These are phyloP conservation scores for Globisporangium okanoganense DNA, from an alignment of 352 stramenopile genomes.

Conservation along the genomic window DNA sequence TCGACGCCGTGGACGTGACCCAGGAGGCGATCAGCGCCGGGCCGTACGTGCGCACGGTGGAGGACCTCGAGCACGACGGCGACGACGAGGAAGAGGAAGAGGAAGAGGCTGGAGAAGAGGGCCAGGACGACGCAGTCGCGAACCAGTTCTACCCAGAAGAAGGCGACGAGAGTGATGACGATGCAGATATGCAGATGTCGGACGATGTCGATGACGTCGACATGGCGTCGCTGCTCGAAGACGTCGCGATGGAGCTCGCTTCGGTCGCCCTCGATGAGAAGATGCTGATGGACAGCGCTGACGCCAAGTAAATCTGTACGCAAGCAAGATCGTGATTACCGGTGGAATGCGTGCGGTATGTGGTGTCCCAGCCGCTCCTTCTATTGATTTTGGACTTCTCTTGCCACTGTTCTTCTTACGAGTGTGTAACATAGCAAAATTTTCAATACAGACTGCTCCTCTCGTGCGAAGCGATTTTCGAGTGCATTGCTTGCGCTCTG, in stretches of 20 bases:
- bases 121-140: conserved; percentile 15
- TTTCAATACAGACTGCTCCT: neutral
- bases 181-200: conserved; percentile 17
- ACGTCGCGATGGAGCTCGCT: conserved; percentile 73
- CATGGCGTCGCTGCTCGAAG: conserved; percentile 46
- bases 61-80: conserved; percentile 42
- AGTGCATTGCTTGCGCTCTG: neutral
- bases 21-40: conserved; percentile 41
- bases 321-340: neutral
- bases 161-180: conserved; percentile 21
- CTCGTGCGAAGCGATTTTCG: neutral
- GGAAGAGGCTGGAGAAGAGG: conserved; percentile 24
- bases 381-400: neutral
- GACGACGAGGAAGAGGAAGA: conserved; percentile 32
- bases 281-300: conserved; percentile 20
- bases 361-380: neutral
- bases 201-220: conserved; percentile 23
- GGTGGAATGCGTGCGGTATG: neutral
- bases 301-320: neutral
- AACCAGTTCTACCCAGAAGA: conserved; percentile 19
- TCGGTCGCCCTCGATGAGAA: conserved; percentile 46
- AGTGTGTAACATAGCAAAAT: conserved; percentile 4
- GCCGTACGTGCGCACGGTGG: conserved; percentile 57
- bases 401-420: neutral
- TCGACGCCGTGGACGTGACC: conserved; percentile 61